Conservation (phyloP, 2,329 filamentous ascomycete species). For the Dothidotthia symphoricarpi region DNA sequence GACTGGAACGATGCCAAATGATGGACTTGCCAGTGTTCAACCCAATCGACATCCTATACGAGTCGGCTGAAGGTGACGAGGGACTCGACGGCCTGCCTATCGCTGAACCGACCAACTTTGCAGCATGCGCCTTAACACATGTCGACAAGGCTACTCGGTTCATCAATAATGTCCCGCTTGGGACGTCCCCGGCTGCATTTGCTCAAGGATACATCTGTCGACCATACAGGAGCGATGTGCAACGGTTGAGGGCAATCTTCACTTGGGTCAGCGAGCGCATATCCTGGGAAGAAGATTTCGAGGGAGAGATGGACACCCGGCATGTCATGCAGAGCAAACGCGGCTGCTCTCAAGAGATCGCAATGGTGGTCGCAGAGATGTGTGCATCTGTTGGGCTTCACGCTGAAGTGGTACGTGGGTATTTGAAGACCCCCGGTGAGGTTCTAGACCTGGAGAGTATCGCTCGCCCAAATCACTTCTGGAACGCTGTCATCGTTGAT, state of each 20-base stretch:
- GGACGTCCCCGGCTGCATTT: constrained; percentile 76
- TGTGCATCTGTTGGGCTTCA: constrained; percentile 84
- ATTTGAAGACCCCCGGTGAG: constrained; percentile 87
- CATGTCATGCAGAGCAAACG: constrained; percentile 81
- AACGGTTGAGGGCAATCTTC: constrained; percentile 89
- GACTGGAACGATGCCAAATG: constrained; percentile 89
- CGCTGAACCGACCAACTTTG: constrained; percentile 77
- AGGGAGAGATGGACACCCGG: constrained; percentile 77
- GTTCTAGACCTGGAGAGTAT: constrained; percentile 69
- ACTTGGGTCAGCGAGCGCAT: constrained; percentile 97
- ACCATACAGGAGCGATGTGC: constrained; percentile 90
- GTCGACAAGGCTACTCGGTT: constrained; percentile 97
- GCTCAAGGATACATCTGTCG: constrained; percentile 91
- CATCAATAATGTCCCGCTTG: constrained; percentile 75
- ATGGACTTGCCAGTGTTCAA: constrained; percentile 85
- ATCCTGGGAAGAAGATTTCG: constrained; percentile 91
- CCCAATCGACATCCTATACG: constrained; percentile 84
- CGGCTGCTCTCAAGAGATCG: constrained; percentile 86
- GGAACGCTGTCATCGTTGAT: constrained; percentile 92
- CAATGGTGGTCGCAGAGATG: constrained; percentile 87
- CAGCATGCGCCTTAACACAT: constrained; percentile 72
- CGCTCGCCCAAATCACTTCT: constrained; percentile 92
- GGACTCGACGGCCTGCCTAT: constrained; percentile 80
- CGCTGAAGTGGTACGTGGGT: constrained; percentile 83
- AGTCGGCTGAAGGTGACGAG: constrained; percentile 85